A percentile compares a stretch with the other conserved stretches of the same genome.
Conservation (phyloP, 768 basidiomycete species). For the Wakefieldia striispora region DNA sequence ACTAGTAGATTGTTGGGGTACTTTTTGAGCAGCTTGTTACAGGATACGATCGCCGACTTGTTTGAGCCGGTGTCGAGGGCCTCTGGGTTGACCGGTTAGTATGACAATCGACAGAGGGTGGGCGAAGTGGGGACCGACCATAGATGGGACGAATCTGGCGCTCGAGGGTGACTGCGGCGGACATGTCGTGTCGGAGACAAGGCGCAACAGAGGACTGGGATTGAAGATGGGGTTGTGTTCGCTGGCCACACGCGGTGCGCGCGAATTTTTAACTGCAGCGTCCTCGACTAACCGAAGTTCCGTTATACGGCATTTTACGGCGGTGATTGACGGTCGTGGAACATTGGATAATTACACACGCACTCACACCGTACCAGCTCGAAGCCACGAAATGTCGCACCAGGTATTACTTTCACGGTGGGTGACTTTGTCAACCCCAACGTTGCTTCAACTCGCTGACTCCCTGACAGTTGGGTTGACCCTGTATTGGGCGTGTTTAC, state of each 20-base stretch:
- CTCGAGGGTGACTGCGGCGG: slow-evolving; percentile 56
- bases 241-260: neutral
- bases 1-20: slow-evolving; percentile 69
- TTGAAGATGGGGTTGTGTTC: slow-evolving; percentile 2
- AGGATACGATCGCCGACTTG: slow-evolving; percentile 81
- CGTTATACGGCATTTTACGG: slow-evolving; percentile 27
- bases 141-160: slow-evolving; percentile 86
- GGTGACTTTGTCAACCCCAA: slow-evolving; percentile 3
- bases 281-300: slow-evolving; percentile 24
- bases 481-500: slow-evolving; percentile 76
- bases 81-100: slow-evolving; percentile 45
- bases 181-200: slow-evolving; percentile 36
- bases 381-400: slow-evolving; percentile 38
- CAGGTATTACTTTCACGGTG: slow-evolving; percentile 36
- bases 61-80: slow-evolving; percentile 83
- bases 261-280: slow-evolving; percentile 26
- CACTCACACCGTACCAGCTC: neutral
- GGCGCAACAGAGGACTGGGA: neutral
- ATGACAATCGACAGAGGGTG: neutral
- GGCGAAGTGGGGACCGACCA: slow-evolving; percentile 44
- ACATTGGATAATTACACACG: neutral
- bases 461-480: slow-evolving; percentile 54
- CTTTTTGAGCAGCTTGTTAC: slow-evolving; percentile 88
- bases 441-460: slow-evolving; percentile 3
- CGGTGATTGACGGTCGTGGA: slow-evolving; percentile 11